phyloP scores from a whole-genome alignment of 371 early-diverging fungal species.

The Apophysomyces sp. region DNA sequence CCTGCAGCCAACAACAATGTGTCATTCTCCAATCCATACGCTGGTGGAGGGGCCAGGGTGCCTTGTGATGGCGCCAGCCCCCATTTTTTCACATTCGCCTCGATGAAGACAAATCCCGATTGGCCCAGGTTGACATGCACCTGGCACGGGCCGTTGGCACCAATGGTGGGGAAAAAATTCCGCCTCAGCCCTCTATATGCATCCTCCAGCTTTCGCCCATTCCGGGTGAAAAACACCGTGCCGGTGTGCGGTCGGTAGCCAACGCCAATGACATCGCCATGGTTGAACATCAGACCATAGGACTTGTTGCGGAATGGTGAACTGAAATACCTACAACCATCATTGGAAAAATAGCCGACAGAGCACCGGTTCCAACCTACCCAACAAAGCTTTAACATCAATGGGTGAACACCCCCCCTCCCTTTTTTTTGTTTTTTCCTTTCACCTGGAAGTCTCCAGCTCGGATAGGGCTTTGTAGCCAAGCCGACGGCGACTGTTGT shows the following conservation, averaged over 20 bases:
- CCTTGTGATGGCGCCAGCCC: conserved; percentile 75
- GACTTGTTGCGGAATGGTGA: conserved; percentile 62
- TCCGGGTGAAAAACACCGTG: conserved; percentile 76
- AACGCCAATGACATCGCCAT: conserved; percentile 78
- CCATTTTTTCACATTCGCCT: conserved; percentile 87
- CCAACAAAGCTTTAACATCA: background rate
- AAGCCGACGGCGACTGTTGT: conserved; percentile 69
- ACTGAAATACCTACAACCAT: conserved; percentile 65
- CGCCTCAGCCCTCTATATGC: conserved; percentile 55
- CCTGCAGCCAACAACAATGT: conserved; percentile 32
- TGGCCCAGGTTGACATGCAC: conserved; percentile 67
- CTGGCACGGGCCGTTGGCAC: conserved; percentile 64
- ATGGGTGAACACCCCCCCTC: background rate
- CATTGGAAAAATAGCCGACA: conserved; percentile 69
- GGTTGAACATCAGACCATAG: conserved; percentile 60
- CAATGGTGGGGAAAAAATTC: conserved; percentile 65
- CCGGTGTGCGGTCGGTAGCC: conserved; percentile 78
- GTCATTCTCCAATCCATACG: conserved; percentile 53
- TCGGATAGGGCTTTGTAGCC: conserved; percentile 69
- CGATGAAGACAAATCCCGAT: conserved; percentile 64
- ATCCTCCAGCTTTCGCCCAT: conserved; percentile 67
- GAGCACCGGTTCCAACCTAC: conserved; percentile 72
- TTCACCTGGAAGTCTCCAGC: conserved; percentile 66
- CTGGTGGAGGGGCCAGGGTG: conserved; percentile 64
- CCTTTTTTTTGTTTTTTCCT: conserved; percentile 7